These are phyloP conservation scores for Cyberlindnera misumaiensis DNA, from an alignment of 805 yeast genomes.

Conservation along the genomic window DNA sequence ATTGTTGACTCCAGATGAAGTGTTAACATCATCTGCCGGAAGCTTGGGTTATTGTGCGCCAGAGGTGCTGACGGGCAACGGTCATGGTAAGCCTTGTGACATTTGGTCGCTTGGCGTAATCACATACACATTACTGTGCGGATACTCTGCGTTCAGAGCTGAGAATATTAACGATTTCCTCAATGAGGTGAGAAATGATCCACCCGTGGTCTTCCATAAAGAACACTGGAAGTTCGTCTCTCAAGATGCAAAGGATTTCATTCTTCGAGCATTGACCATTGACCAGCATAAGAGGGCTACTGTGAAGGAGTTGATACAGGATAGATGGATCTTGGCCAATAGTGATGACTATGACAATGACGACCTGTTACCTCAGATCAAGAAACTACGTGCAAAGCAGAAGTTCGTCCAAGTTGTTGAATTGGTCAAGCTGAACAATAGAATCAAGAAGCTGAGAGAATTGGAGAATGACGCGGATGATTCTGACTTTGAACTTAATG, in stretches of 20 bases:
- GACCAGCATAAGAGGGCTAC: slow-evolving; percentile 67
- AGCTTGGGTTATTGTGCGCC: slow-evolving; percentile 98
- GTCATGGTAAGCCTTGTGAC: slow-evolving; percentile 95
- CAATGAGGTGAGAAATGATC: slow-evolving; percentile 64
- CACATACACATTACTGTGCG: slow-evolving; percentile 82
- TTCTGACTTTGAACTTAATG: slow-evolving; percentile 16
- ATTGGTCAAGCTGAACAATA: slow-evolving; percentile 72
- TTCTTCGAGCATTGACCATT: slow-evolving; percentile 59
- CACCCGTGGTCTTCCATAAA: slow-evolving; percentile 77
- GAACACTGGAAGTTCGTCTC: slow-evolving; percentile 84
- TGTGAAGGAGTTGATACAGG: slow-evolving; percentile 53
- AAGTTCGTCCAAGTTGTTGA: slow-evolving; percentile 84
- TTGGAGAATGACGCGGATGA: slow-evolving; percentile 32
- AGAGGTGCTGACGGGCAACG: slow-evolving; percentile 72
- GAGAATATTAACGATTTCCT: slow-evolving; percentile 78
- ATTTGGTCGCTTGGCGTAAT: slow-evolving; percentile 95
- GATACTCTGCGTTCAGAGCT: slow-evolving; percentile 86
- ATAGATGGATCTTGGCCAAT: slow-evolving; percentile 66
- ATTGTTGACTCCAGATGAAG: slow-evolving; percentile 51
- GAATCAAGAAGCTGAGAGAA: slow-evolving; percentile 63
- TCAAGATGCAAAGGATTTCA: slow-evolving; percentile 73
- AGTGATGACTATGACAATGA: slow-evolving; percentile 37
- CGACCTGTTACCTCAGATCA: slow-evolving; percentile 77
- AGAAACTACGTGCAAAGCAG: slow-evolving; percentile 74
- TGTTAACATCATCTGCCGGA: slow-evolving; percentile 72